These are phyloP conservation scores for Diaporthe helianthi DNA, from an alignment of 2,329 filamentous ascomycete genomes.

Conservation along the genomic window DNA sequence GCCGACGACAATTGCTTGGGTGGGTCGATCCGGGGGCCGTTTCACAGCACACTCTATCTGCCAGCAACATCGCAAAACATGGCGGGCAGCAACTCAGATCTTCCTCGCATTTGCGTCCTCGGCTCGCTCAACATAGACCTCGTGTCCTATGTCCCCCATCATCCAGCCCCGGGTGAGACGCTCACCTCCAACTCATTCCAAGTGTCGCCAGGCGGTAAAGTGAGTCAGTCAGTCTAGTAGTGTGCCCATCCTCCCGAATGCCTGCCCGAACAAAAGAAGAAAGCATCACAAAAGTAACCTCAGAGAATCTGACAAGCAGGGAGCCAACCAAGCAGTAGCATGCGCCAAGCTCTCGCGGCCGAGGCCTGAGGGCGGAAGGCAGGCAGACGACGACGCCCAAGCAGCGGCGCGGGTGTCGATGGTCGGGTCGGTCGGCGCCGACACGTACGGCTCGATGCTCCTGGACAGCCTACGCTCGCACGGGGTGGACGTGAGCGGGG, in stretches of 20 bases:
- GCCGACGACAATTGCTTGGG: conserved; percentile 17
- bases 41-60: not conserved
- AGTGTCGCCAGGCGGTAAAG: conserved; percentile 85
- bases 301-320: conserved; percentile 44
- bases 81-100: conserved; percentile 38
- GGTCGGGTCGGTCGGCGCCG: conserved; percentile 76
- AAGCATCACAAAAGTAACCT: no score
- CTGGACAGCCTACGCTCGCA: conserved; percentile 63
- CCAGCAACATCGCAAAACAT: conserved; percentile 31
- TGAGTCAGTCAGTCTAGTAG: no score
- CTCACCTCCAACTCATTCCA: conserved; percentile 79
- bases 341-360: conserved; percentile 80
- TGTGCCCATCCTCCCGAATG: not conserved
- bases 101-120: conserved; percentile 75
- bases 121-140: conserved; percentile 96
- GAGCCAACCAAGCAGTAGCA: conserved; percentile 93
- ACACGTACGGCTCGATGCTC: conserved; percentile 70
- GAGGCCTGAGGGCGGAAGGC: conserved; percentile 42
- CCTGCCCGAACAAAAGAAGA: not conserved
- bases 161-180: conserved; percentile 87
- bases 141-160: conserved; percentile 83
- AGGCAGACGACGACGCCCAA: conserved; percentile 57
- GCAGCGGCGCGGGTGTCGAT: conserved; percentile 62
- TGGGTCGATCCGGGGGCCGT: no score
- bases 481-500: conserved; percentile 66